A percentile compares a stretch with the other conserved stretches of the same genome.
These are phyloP conservation scores for Chionographis japonica DNA, from an alignment of 106 monocot genomes.

Conservation along the genomic window DNA sequence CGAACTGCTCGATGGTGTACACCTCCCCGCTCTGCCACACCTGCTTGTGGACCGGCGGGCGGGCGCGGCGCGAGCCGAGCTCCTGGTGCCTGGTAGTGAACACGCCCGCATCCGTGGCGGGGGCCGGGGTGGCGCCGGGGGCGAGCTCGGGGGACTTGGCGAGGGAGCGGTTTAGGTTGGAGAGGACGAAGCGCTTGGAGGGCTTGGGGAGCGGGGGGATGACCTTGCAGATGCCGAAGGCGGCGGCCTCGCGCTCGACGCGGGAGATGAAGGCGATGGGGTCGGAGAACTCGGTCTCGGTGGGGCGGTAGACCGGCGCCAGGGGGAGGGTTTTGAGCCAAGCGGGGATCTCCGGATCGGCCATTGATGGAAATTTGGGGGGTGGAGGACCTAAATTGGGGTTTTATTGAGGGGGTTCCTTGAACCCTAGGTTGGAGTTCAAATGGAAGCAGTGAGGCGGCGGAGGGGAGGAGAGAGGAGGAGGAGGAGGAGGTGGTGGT, in stretches of 20 bases:
- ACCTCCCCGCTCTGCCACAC: slow-evolving; percentile 94
- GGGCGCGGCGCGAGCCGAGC: slow-evolving; percentile 41
- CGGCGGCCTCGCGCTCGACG: slow-evolving; percentile 75
- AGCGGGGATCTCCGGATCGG: slow-evolving; percentile 36
- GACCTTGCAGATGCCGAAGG: slow-evolving; percentile 97
- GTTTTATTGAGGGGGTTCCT: too few relatives aligned
- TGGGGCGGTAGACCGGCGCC: slow-evolving; percentile 85
- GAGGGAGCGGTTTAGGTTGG: slow-evolving; percentile 67
- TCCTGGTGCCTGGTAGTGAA: slow-evolving; percentile 91
- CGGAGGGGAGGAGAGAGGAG: too few relatives aligned
- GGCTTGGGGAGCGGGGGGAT: slow-evolving; percentile 79
- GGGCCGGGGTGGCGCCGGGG: neutral
- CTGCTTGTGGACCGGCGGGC: slow-evolving; percentile 45
- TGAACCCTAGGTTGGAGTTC: too few relatives aligned
- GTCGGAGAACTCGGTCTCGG: slow-evolving; percentile 93
- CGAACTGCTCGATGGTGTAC: slow-evolving; percentile 90
- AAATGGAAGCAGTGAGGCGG: too few relatives aligned
- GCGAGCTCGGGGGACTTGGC: too few relatives aligned
- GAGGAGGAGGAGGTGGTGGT: too few relatives aligned
- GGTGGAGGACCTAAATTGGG: too few relatives aligned
- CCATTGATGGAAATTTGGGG: slow-evolving; percentile 14
- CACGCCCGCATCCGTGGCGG: slow-evolving; percentile 7
- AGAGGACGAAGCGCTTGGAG: slow-evolving; percentile 59
- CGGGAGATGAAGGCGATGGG: slow-evolving; percentile 93
- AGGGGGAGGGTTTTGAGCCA: slow-evolving; percentile 81